Conservation (phyloP, 768 basidiomycete genomes). For the Serendipita sp. region DNA sequence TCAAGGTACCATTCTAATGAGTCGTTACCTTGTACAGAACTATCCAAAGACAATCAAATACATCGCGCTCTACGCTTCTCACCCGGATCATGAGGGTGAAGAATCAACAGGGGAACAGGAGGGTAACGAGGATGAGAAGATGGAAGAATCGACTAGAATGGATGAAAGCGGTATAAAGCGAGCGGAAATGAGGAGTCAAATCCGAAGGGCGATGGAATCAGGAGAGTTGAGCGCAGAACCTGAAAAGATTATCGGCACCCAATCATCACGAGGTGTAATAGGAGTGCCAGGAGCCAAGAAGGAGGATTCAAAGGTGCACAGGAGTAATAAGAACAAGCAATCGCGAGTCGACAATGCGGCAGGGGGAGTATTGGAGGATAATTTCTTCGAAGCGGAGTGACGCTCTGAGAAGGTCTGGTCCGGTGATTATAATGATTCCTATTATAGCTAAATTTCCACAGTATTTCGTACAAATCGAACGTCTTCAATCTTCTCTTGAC, state of each 20-base stretch:
- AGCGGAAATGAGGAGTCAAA: conserved; percentile 41
- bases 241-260: conserved; percentile 28
- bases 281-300: background rate
- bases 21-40: conserved; percentile 30
- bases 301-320: background rate
- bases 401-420: background rate
- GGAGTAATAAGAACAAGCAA: background rate
- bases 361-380: background rate
- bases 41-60: conserved; percentile 80
- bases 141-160: conserved; percentile 16
- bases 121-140: conserved; percentile 10
- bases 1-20: background rate
- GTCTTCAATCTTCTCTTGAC: background rate
- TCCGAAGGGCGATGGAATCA: conserved; percentile 40
- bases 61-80: conserved; percentile 71
- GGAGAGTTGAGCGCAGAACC: conserved; percentile 46
- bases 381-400: background rate
- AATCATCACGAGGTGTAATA: background rate
- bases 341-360: background rate
- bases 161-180: conserved; percentile 32
- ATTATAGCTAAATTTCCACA: too few species aligned
- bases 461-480: background rate
- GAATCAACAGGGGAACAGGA: conserved; percentile 8
- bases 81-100: conserved; percentile 13
- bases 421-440: too few species aligned